Percentiles rank a stretch among this genome's conserved stretches.
Evolutionary conservation across 108 stramenopile species (phyloP).

Genomic region (Stephanodiscus minutulus): DNA sequence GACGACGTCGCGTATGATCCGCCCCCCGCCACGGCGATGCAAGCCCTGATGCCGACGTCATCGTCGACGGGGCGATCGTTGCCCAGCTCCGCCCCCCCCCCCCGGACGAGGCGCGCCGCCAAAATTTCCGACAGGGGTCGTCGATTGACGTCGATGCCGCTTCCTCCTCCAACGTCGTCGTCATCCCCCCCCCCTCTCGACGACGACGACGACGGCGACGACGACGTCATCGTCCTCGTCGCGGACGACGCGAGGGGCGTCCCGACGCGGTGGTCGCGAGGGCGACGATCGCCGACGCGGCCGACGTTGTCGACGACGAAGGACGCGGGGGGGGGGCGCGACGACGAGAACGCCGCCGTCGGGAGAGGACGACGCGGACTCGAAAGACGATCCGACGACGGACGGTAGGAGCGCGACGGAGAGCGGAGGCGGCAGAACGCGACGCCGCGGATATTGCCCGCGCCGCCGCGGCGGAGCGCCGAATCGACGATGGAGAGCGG

Average conservation of each 20-base stretch:
- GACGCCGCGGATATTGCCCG: no score
- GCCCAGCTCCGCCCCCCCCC: neutral
- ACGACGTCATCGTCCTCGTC: neutral
- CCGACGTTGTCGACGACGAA: neutral
- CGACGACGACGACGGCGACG: neutral
- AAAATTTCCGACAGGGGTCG: neutral
- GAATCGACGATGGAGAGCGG: no score
- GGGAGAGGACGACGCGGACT: no score
- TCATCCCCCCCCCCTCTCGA: neutral
- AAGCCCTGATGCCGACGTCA: slow-evolving; percentile 18
- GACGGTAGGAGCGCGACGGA: no score
- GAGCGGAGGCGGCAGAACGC: no score
- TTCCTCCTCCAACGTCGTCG: neutral
- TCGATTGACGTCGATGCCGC: neutral
- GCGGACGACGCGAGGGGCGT: neutral
- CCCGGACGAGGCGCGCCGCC: neutral
- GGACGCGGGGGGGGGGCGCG: no score
- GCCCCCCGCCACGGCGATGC: slow-evolving; percentile 50
- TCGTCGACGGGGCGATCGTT: neutral
- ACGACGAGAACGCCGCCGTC: no score
- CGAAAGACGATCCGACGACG: no score
- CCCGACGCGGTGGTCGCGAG: no score
- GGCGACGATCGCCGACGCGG: neutral
- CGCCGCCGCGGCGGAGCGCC: no score
- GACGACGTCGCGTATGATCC: slow-evolving; percentile 66